phyloP scores from a whole-genome alignment of 1,284 basidiomycete genomes.

The Apiotrichum veenhuisii region DNA sequence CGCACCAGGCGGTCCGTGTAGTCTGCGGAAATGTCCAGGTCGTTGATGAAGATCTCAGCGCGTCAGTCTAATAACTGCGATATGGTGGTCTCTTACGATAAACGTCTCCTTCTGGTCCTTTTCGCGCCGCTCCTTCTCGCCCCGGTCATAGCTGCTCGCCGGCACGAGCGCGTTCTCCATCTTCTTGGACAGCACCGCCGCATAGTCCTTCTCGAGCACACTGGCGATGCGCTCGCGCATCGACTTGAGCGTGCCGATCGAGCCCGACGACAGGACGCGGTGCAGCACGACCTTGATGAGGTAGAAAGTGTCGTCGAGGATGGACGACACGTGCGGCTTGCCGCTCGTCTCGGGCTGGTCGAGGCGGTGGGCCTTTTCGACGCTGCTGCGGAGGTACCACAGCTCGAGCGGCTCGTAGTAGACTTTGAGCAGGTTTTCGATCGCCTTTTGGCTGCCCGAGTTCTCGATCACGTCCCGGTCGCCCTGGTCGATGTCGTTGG shows the following conservation, averaged over 20 bases:
- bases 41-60: conserved; percentile 74
- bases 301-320: conserved; percentile 91
- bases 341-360: conserved; percentile 63
- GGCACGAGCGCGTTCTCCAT: conserved; percentile 77
- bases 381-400: conserved; percentile 83
- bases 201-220: conserved; percentile 75
- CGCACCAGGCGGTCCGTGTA: conserved; percentile 77
- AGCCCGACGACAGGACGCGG: conserved; percentile 70
- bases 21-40: conserved; percentile 77
- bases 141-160: conserved; percentile 44
- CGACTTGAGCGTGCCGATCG: conserved; percentile 57
- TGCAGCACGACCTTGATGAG: conserved; percentile 77
- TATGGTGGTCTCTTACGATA: conserved; percentile 71
- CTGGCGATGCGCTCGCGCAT: conserved; percentile 64
- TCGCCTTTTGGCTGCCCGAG: conserved; percentile 56
- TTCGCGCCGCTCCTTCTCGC: conserved; percentile 65
- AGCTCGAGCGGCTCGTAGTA: conserved; percentile 86
- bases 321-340: conserved; percentile 58
- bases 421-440: conserved; percentile 65
- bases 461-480: conserved; percentile 39
- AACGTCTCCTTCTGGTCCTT: conserved; percentile 71
- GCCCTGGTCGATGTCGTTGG: background rate
- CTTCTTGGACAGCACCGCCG: conserved; percentile 70
- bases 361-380: conserved; percentile 67
- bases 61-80: background rate